A percentile compares a stretch with the other conserved stretches of the same genome.
phyloP scores from a whole-genome alignment of 371 early-diverging fungal genomes.

The Conidiobolus incongruus region DNA sequence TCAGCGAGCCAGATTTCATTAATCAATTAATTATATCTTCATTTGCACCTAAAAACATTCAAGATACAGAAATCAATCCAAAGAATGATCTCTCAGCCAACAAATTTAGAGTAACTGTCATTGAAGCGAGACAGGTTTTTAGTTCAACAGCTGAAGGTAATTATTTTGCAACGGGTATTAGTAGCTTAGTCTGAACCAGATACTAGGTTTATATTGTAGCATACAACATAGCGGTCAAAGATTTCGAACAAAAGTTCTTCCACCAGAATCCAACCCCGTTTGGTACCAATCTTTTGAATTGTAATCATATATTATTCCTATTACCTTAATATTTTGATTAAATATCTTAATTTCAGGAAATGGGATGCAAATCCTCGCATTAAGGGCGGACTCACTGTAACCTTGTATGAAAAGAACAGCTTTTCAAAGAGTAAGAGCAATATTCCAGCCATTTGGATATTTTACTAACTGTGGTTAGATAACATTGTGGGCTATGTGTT shows the following conservation, averaged over 20 bases:
- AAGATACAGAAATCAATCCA: not conserved
- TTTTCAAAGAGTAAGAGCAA: not conserved
- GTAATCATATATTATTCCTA: not conserved
- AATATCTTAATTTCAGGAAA: not conserved
- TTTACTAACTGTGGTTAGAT: not conserved
- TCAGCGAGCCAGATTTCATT: not conserved
- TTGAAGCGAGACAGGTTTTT: not conserved
- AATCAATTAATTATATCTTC: not conserved
- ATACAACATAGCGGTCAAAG: not conserved
- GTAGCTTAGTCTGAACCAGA: not conserved
- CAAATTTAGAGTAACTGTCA: not conserved
- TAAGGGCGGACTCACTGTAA: not conserved
- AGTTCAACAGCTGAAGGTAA: not conserved
- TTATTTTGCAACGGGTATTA: not conserved
- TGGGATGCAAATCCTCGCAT: not conserved
- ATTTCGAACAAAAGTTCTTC: not conserved
- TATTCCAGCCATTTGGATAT: not conserved
- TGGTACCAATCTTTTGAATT: not conserved
- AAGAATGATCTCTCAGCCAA: not conserved
- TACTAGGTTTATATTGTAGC: not conserved
- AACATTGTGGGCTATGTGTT: no score
- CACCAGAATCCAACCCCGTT: not conserved
- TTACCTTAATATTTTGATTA: not conserved
- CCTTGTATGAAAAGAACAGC: not conserved
- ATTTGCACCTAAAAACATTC: not conserved